A percentile compares a stretch with the other conserved stretches of the same genome.
Evolutionary conservation across 441 rosid genomes (phyloP).

Genomic region (Euphorbia schlechtendalii): DNA sequence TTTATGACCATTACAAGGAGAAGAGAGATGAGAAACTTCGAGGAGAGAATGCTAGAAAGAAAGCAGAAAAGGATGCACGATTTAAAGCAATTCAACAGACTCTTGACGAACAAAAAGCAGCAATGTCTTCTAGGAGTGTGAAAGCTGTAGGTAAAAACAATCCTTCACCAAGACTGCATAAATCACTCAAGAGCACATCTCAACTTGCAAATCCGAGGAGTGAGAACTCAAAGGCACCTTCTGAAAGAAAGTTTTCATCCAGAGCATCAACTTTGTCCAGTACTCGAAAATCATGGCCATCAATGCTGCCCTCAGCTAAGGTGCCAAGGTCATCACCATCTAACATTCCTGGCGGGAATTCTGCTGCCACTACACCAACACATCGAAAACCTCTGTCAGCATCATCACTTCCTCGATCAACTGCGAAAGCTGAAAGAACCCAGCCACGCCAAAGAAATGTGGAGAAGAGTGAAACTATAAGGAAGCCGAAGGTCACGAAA

Average conservation of each 20-base stretch:
- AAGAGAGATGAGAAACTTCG: constrained; percentile 51
- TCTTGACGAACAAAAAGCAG: constrained; percentile 47
- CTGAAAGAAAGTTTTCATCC: constrained; percentile 33
- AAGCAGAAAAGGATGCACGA: constrained; percentile 47
- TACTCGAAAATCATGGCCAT: constrained; percentile 59
- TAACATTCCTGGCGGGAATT: constrained; percentile 29
- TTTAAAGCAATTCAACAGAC: constrained; percentile 46
- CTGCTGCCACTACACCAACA: constrained; percentile 34
- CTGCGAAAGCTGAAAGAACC: constrained; percentile 36
- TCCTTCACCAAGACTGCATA: constrained; percentile 29
- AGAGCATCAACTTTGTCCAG: constrained; percentile 36
- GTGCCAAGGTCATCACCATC: constrained; percentile 34
- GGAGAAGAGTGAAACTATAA: constrained; percentile 25
- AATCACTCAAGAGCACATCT: constrained; percentile 27
- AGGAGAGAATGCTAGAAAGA: constrained; percentile 44
- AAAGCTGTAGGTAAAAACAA: constrained; percentile 33
- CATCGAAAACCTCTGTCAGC: constrained; percentile 40
- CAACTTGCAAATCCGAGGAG: constrained; percentile 33
- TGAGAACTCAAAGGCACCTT: constrained; percentile 38
- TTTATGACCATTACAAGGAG: constrained; percentile 51
- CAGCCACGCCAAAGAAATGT: constrained; percentile 27
- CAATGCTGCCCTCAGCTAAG: constrained; percentile 43
- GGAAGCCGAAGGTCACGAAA: constrained; percentile 25
- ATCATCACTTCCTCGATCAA: constrained; percentile 28
- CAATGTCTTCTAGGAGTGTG: constrained; percentile 32